Conservation (phyloP, 768 basidiomycete species). For the Suillus discolor region DNA sequence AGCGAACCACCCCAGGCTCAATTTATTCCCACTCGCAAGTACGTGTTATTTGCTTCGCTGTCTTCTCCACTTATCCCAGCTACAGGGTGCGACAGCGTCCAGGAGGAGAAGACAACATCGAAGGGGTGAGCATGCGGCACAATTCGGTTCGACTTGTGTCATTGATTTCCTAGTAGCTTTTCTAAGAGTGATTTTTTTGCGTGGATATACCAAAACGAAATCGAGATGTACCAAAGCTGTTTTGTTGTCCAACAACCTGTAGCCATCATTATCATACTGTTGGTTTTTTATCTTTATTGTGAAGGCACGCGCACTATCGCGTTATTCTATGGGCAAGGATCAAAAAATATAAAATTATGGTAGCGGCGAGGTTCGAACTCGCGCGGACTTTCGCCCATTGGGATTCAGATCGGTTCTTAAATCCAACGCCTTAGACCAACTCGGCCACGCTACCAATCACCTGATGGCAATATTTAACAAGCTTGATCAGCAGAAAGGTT, state of each 20-base stretch:
- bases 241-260: constrained; percentile 8
- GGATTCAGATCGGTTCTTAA: constrained; percentile 73
- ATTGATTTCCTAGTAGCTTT: constrained; percentile 28
- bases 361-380: constrained; percentile 92
- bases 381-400: constrained; percentile 84
- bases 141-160: constrained; percentile 8
- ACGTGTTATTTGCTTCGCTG: constrained; percentile 15
- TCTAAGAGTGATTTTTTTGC: constrained; percentile 15
- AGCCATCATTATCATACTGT: background rate
- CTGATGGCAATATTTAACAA: background rate
- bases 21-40: constrained; percentile 76
- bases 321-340: background rate
- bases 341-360: constrained; percentile 40
- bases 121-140: constrained; percentile 32
- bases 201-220: background rate
- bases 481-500: background rate
- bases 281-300: background rate
- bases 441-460: constrained; percentile 73
- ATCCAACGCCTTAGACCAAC: constrained; percentile 92
- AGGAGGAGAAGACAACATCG: constrained; percentile 65
- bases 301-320: background rate
- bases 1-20: constrained; percentile 39
- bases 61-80: background rate
- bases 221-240: background rate
- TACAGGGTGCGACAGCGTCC: constrained; percentile 67